Evolutionary conservation across 768 basidiomycete species (phyloP).

Genomic region (Psilocybe cubensis): DNA sequence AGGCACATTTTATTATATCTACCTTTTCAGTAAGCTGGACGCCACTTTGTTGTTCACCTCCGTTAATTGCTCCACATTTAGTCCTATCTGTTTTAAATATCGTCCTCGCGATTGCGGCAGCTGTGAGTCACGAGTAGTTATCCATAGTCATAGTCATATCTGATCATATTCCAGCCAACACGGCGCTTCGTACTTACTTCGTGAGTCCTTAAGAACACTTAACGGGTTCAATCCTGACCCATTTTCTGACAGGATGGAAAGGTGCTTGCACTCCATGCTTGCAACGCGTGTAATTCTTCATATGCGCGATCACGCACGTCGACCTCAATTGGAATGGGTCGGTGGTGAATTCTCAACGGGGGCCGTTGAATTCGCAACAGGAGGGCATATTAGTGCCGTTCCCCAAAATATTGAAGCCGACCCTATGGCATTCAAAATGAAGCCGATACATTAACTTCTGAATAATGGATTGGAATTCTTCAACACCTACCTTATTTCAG

Average conservation of each 20-base stretch:
- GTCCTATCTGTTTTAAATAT: constrained; percentile 14
- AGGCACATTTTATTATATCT: constrained; percentile 14
- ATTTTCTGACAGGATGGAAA: constrained; percentile 5
- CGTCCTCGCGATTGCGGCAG: constrained; percentile 5
- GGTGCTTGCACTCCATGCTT: constrained; percentile 12
- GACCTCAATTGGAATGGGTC: constrained; percentile 4
- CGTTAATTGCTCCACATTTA: neutral
- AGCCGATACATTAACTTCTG: neutral
- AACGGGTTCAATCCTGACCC: neutral
- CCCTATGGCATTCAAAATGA: neutral
- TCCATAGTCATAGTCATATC: neutral
- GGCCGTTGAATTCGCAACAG: neutral
- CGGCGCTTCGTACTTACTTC: constrained; percentile 8
- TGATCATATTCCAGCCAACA: constrained; percentile 4
- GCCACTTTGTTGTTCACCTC: neutral
- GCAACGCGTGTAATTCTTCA: constrained; percentile 16
- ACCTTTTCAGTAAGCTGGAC: constrained; percentile 8
- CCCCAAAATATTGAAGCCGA: neutral
- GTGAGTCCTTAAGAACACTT: neutral
- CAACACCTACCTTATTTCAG: neutral
- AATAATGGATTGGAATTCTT: neutral
- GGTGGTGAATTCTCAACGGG: neutral
- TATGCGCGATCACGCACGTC: constrained; percentile 12
- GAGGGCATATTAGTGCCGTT: neutral
- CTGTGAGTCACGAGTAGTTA: neutral